Conservation (phyloP, 73 alveolate genomes). For the Tetrahymena borealis region DNA sequence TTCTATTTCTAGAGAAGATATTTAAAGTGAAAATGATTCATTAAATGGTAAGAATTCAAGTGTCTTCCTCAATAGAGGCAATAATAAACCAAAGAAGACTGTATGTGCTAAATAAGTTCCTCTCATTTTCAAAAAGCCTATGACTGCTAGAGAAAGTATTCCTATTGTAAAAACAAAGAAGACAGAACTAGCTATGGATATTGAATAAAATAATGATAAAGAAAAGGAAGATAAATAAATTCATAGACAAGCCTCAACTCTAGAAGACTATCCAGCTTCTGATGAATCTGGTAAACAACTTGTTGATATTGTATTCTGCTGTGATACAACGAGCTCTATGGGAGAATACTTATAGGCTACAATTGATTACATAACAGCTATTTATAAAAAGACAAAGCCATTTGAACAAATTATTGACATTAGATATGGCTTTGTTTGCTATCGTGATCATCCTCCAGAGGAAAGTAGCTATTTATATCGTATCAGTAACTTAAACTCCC, state of each 20-base stretch:
- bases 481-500: conserved; percentile 55
- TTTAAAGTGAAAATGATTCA: not conserved
- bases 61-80: not conserved
- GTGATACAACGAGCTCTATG: conserved; percentile 74
- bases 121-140: not conserved
- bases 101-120: not conserved
- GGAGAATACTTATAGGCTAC: conserved; percentile 63
- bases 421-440: conserved; percentile 60
- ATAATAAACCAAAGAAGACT: not conserved
- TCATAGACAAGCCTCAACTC: not conserved
- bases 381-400: conserved; percentile 42
- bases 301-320: conserved; percentile 62
- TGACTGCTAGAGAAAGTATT: not conserved
- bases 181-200: not conserved
- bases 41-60: not conserved
- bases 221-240: not conserved
- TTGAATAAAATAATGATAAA: not conserved
- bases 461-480: conserved; percentile 52
- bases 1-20: not conserved
- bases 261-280: not conserved
- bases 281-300: not conserved
- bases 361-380: conserved; percentile 46
- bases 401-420: conserved; percentile 38
- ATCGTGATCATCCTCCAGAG: conserved; percentile 76
- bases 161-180: not conserved